Evolutionary conservation across 2,329 filamentous ascomycete species (phyloP), one percentile per base, ranked within the genome.

Genomic region (Colletotrichum phormii): DNA sequence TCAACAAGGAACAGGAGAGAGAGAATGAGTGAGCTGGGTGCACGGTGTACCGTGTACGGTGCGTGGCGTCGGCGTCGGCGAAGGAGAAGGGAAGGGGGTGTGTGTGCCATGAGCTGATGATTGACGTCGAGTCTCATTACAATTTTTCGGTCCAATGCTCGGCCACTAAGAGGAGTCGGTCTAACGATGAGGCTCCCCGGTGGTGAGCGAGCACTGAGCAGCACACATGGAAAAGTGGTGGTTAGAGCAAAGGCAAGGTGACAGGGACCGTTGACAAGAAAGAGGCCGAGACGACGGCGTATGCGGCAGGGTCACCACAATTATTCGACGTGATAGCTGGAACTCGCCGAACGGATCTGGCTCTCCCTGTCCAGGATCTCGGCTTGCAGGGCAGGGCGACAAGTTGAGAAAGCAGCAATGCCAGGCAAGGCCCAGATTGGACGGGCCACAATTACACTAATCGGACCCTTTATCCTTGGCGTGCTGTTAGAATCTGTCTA

Each of bases 141-240:
- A 13, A 46, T 62, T 64, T 29, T 12, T 73, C 71, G 71, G 71
- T 65, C 59, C 60, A 73, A 73, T 73, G 46, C 71, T 73, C 71
- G 71, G 71, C 66, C 71, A 57, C 71, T 71, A 73, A 61, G 71
- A 71, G 66, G 71, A 49, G 71, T 61, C 66, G 42, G 46, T 26
- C 42, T 35, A 29, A 29, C 59, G 51, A 29, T 54, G 49, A 62
- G 59, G 66, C 59, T 68, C 59, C 29, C 58, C 51, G 53, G 33
- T 29, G 46, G 62, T 49, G 15, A 35, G 35, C n/a, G 18, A 42
- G 13, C n/a, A 62, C 18, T 12, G 18, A 35, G 42, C 37, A 46
- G n/a, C 33, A 35, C 33, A 22, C 31, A 37, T 59, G 55, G 26
- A 26, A 26, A 31, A 57, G 31, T 37, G 31, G 12, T 46, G 37